A percentile compares a stretch with the other conserved stretches of the same genome.
phyloP scores from a whole-genome alignment of 192 early-diverging fungal species.

The Spizellomyces punctatus region DNA sequence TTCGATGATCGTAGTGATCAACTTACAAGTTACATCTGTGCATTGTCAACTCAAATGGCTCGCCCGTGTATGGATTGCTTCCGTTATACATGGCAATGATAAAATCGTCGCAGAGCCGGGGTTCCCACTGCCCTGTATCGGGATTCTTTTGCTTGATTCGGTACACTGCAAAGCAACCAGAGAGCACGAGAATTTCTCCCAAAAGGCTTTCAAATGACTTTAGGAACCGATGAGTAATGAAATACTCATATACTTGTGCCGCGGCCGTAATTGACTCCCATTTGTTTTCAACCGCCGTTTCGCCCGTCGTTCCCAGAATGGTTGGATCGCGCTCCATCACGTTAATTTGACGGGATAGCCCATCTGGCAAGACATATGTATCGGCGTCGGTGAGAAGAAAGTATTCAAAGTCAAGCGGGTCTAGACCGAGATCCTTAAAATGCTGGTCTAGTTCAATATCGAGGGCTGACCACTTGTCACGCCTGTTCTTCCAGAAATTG shows the following conservation, averaged over 20 bases:
- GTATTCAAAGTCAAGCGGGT: background rate
- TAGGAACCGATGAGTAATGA: constrained; percentile 83
- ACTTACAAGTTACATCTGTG: background rate
- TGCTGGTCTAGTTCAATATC: background rate
- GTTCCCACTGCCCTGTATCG: background rate
- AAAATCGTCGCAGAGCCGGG: constrained; percentile 4
- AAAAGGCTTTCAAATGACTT: constrained; percentile 58
- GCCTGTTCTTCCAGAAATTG: background rate
- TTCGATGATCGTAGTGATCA: too few species aligned
- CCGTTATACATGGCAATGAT: constrained; percentile 1
- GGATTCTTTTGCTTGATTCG: constrained; percentile 55
- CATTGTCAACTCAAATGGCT: constrained; percentile 1
- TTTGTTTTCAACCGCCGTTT: constrained; percentile 95
- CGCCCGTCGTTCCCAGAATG: constrained; percentile 93
- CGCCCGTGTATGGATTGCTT: constrained; percentile 4
- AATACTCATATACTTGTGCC: constrained; percentile 96
- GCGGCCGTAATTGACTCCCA: constrained; percentile 80
- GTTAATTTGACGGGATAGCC: constrained; percentile 69
- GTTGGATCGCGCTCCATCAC: constrained; percentile 79
- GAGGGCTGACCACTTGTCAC: background rate
- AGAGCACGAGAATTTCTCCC: constrained; percentile 53
- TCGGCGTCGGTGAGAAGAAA: constrained; percentile 70
- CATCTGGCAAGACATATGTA: constrained; percentile 75
- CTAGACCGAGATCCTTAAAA: background rate
- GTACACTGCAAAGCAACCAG: constrained; percentile 96